Percentiles rank a stretch among this genome's conserved stretches.
Evolutionary conservation across 2,329 filamentous ascomycete genomes (phyloP).

Genomic region (Hymenoscyphus scutula): DNA sequence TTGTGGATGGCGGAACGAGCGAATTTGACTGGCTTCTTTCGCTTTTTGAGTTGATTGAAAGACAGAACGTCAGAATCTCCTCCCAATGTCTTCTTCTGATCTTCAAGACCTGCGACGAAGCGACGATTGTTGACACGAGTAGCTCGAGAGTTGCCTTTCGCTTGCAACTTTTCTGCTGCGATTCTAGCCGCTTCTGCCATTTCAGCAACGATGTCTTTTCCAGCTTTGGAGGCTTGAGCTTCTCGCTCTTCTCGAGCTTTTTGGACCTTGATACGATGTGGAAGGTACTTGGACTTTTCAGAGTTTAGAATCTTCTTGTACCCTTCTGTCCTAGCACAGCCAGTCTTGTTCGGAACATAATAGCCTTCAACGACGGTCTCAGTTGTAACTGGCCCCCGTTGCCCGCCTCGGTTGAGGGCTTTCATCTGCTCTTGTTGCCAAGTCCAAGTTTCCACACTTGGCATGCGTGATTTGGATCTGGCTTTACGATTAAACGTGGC

Average conservation of each 20-base stretch:
- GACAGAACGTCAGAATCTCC: conserved; percentile 87
- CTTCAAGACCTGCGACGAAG: conserved; percentile 89
- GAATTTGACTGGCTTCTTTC: conserved; percentile 98
- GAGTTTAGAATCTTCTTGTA: conserved; percentile 94
- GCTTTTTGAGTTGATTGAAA: conserved; percentile 99
- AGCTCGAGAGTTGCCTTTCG: conserved; percentile 86
- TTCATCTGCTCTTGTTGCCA: conserved; percentile 74
- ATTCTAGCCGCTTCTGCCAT: conserved; percentile 71
- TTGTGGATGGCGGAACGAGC: conserved; percentile 97
- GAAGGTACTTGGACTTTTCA: conserved; percentile 96
- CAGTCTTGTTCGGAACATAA: conserved; percentile 83
- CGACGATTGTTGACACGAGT: conserved; percentile 96
- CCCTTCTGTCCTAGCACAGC: conserved; percentile 86
- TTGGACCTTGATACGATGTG: conserved; percentile 94
- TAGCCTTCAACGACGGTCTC: conserved; percentile 56
- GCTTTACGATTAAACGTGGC: conserved; percentile 45
- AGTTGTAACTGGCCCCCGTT: conserved; percentile 43
- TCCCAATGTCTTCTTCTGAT: conserved; percentile 83
- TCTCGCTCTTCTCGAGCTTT: conserved; percentile 90
- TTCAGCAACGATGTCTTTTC: conserved; percentile 62
- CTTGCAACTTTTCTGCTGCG: conserved; percentile 73
- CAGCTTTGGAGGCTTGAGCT: conserved; percentile 65
- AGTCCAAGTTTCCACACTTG: conserved; percentile 61
- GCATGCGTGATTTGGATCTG: conserved; percentile 40
- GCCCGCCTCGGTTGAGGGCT: conserved; percentile 58